Evolutionary conservation across 2,329 filamentous ascomycete species (phyloP), one percentile per base, ranked within the genome.

Genomic region (Sporothrix luriei): DNA sequence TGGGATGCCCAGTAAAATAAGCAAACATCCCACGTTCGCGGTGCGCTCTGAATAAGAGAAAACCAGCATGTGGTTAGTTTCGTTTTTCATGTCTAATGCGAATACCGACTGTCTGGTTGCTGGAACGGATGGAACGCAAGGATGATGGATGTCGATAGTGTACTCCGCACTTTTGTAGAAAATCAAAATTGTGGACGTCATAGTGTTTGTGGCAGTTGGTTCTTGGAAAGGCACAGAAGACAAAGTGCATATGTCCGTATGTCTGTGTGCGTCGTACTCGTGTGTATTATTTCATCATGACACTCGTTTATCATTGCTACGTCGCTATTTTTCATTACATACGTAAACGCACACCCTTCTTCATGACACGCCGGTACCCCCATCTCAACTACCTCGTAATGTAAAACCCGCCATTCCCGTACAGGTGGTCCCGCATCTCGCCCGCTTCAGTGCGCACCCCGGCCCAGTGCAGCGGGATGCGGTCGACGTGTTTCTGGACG

Each of bases 401-500:
- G 79, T 82, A 87, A 33, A 84, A 75, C 0, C 84, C 84, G 0
- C 84, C 84, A 26, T 78, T 82, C 2, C 84, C 84, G 69, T 82
- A 80, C 2, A 78, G 78, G 59, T 79, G 80, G 73, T 90, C 87
- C 72, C 81, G 81, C 75, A 82, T 75, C 38, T 79, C 77, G 10
- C 79, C 81, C 1, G 79, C 78, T 14, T 82, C 79, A 10, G 83
- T 86, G 66, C 89, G 81, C 55, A 91, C 81, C 0, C 88, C 89
- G 3, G 84, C 80, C 74, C 80, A 80, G 75, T 90, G 87, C 59
- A 89, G 74, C 2, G 88, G 88, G 3, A 90, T 79, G 68, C 81
- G 81, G 71, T 89, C 87, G 7, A 89, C 80, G 51, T 82, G 80
- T 71, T 81, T 83, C 77, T 89, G 85, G 2, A 86, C 80, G 24